Evolutionary conservation across 352 stramenopile species (phyloP), one percentile per base, ranked within the genome.

Genomic region (Pythium dissotocum): DNA sequence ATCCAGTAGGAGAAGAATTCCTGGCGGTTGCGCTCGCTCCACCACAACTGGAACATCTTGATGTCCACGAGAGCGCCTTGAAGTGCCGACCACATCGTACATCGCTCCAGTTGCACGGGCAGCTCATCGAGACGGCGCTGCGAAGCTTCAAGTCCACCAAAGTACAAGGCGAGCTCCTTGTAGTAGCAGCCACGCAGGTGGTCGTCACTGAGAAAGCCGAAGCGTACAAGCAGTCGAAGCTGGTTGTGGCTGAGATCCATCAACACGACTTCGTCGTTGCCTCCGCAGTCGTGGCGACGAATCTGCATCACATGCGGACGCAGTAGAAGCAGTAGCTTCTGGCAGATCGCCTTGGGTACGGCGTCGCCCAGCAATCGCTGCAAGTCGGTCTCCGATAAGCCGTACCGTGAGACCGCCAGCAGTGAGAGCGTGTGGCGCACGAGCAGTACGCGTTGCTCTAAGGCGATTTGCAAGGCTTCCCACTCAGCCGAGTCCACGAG

Each of bases 1-100:
- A 82, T 83, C 87, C 87, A 95, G 63, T 93, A 91, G 18, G 79
- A 82, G 58, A 93, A 89, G 67, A 90, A 88, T 48, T 91, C 85
- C 58, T 93, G 81, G 6, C 85, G 82, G 63, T 95, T 95, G 57
- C 85, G 82, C 61, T 85, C 81, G 62, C 70, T 77, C 87, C 87
- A 93, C 87, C 87, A 95, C 32, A 93, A 71, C 61, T 90, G 87
- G 59, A 93, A 95, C 85, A 94, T 93, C 61, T 88, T 87, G 63
- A 95, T 92, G 58, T 94, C 87, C n/a, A 93, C 84, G 7, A 95
- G 80, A 24, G 78, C 67, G 21, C 58, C 80, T 59, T 93, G 84
- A 10, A 95, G 76, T 12, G 84, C 75, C 16, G 69, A 65, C 87
- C 87, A 95, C 69, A 88, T 70, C 3, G 64, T 67, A 21, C 87